A percentile compares a stretch with the other conserved stretches of the same genome.
Evolutionary conservation across 495 filamentous ascomycete species (phyloP).

Genomic region (Hyaloscypha hepaticicola): DNA sequence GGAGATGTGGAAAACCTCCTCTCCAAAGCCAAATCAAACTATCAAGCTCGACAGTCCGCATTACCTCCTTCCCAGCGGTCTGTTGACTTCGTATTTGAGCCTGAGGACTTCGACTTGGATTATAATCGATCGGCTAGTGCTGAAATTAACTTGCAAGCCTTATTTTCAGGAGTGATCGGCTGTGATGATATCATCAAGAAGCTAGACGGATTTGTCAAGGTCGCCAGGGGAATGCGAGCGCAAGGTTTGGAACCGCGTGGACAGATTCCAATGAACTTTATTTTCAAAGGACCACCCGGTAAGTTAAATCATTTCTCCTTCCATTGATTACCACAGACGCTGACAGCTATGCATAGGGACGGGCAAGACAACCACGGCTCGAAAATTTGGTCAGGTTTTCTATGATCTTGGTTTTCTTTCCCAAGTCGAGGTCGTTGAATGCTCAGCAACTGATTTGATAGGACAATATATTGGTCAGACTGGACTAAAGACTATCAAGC

Average conservation of each 20-base stretch:
- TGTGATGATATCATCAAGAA: slow-evolving; percentile 59
- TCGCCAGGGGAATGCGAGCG: slow-evolving; percentile 49
- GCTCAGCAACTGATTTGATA: slow-evolving; percentile 42
- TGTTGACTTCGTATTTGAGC: slow-evolving; percentile 44
- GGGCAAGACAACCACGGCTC: slow-evolving; percentile 49
- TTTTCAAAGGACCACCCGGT: slow-evolving; percentile 61
- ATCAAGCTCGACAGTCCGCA: slow-evolving; percentile 24
- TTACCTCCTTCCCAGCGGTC: slow-evolving; percentile 2
- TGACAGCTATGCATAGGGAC: slow-evolving; percentile 36
- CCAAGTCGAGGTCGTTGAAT: slow-evolving; percentile 39
- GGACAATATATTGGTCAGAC: slow-evolving; percentile 57
- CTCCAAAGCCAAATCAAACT: slow-evolving; percentile 26
- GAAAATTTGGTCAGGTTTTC: slow-evolving; percentile 43
- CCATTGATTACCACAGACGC: background rate
- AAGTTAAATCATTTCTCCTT: background rate
- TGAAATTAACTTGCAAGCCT: slow-evolving; percentile 48
- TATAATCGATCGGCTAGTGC: slow-evolving; percentile 55
- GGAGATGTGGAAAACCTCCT: slow-evolving; percentile 45
- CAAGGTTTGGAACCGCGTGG: slow-evolving; percentile 55
- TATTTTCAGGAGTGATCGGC: slow-evolving; percentile 69
- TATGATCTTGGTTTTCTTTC: slow-evolving; percentile 46
- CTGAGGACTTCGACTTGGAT: slow-evolving; percentile 67
- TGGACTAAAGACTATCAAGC: slow-evolving; percentile 58
- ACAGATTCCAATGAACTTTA: slow-evolving; percentile 59
- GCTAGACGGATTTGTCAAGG: slow-evolving; percentile 59